Evolutionary conservation across 2,329 filamentous ascomycete species (phyloP).

Genomic region (Fusarium sp.): DNA sequence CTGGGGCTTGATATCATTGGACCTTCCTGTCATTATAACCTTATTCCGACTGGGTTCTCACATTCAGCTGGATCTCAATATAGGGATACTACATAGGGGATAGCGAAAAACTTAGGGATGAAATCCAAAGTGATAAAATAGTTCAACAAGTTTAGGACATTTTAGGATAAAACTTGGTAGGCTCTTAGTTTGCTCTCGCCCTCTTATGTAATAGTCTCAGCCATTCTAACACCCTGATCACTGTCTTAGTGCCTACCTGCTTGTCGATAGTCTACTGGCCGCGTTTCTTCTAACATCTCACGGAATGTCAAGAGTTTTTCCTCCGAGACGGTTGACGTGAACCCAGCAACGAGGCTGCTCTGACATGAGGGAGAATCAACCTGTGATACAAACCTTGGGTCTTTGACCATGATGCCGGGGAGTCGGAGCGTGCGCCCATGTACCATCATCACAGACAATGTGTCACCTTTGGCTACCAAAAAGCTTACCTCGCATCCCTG

Average conservation of each 20-base stretch:
- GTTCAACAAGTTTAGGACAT: background rate
- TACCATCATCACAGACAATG: background rate
- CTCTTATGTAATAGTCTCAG: too few relatives aligned
- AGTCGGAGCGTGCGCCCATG: background rate
- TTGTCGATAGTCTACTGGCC: background rate
- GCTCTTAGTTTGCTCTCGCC: background rate
- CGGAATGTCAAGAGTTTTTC: background rate
- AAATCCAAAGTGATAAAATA: background rate
- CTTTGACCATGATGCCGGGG: background rate
- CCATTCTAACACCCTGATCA: background rate
- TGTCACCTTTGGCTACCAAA: background rate
- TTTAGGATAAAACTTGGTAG: background rate
- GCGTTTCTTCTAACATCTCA: background rate
- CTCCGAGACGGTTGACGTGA: too few relatives aligned
- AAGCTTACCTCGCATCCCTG: background rate
- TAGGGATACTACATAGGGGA: too few relatives aligned
- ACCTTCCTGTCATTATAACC: background rate
- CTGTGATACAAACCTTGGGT: background rate
- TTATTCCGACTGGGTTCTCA: fast-evolving
- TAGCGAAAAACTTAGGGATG: too few relatives aligned
- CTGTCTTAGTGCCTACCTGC: background rate
- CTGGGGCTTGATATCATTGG: background rate
- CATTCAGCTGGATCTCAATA: too few relatives aligned
- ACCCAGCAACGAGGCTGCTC: background rate
- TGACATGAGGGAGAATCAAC: background rate